These are phyloP conservation scores for Protostelium mycophagum DNA, from an alignment of 78 protist species.

Conservation along the genomic window DNA sequence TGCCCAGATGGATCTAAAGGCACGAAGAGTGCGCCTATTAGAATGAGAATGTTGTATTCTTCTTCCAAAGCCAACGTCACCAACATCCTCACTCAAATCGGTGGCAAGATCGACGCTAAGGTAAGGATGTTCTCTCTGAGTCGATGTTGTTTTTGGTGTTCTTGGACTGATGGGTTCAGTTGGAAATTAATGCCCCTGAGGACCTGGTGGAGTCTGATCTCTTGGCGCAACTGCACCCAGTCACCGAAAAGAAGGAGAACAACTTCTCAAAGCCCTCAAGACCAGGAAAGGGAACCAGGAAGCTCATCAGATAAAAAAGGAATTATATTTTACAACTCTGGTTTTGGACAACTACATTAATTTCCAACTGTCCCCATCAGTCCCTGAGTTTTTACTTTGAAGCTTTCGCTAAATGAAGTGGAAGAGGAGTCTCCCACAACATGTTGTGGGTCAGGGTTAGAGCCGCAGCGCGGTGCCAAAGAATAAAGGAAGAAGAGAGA, in stretches of 20 bases:
- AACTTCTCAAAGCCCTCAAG: slow-evolving; percentile 51
- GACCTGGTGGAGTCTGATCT: slow-evolving; percentile 24
- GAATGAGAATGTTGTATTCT: slow-evolving; percentile 51
- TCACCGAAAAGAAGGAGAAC: slow-evolving; percentile 36
- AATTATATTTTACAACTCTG: background rate
- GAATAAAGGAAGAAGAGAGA: no score
- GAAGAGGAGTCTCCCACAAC: background rate
- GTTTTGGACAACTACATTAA: no score
- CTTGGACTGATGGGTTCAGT: background rate
- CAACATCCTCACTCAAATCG: slow-evolving; percentile 8
- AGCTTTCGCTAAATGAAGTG: no score
- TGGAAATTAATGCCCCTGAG: slow-evolving; percentile 33
- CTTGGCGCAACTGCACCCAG: slow-evolving; percentile 48
- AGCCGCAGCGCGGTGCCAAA: no score
- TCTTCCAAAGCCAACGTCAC: slow-evolving; percentile 57
- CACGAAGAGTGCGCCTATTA: slow-evolving; percentile 55
- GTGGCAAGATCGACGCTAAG: slow-evolving; percentile 38
- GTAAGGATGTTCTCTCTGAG: background rate
- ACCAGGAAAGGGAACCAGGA: slow-evolving; percentile 61
- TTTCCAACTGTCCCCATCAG: no score
- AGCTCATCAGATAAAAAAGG: slow-evolving; percentile 10
- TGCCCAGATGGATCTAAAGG: slow-evolving; percentile 71
- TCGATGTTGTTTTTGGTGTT: background rate
- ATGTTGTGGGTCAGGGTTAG: no score
- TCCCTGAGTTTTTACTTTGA: no score